Evolutionary conservation across 2,329 filamentous ascomycete genomes (phyloP).

Genomic region (Monilinia vaccinii-corymbosi): DNA sequence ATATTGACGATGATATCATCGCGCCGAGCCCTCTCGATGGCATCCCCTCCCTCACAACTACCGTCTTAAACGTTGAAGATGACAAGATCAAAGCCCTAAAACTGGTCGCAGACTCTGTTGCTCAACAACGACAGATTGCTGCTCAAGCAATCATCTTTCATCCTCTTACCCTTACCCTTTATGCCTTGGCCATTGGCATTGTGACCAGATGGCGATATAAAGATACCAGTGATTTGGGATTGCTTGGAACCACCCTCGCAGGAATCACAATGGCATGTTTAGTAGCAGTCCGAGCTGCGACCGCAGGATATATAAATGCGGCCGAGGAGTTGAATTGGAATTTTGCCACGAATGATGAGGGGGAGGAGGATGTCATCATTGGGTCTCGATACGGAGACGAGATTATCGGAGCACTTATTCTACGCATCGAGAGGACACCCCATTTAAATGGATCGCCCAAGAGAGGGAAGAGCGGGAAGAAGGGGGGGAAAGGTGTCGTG

Average conservation of each 20-base stretch:
- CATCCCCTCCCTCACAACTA: slow-evolving; percentile 56
- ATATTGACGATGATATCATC: slow-evolving; percentile 26
- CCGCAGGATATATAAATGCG: slow-evolving; percentile 43
- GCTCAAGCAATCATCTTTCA: slow-evolving; percentile 33
- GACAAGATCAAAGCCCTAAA: slow-evolving; percentile 61
- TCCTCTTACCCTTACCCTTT: slow-evolving; percentile 42
- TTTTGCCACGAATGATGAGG: slow-evolving; percentile 23
- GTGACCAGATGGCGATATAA: slow-evolving; percentile 36
- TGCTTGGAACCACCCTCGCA: slow-evolving; percentile 48
- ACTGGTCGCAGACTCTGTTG: slow-evolving; percentile 71
- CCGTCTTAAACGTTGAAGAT: slow-evolving; percentile 41
- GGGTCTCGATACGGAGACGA: slow-evolving; percentile 59
- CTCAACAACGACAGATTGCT: slow-evolving; percentile 63
- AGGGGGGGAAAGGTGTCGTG: slow-evolving; percentile 60
- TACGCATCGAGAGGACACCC: slow-evolving; percentile 48
- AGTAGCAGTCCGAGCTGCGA: slow-evolving; percentile 49
- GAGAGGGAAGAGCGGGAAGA: slow-evolving; percentile 27
- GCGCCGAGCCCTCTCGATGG: slow-evolving; percentile 34
- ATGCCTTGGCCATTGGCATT: slow-evolving; percentile 36
- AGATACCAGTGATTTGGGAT: slow-evolving; percentile 40
- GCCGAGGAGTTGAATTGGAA: slow-evolving; percentile 25
- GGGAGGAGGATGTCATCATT: slow-evolving; percentile 47
- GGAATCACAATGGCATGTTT: slow-evolving; percentile 57
- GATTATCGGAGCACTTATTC: slow-evolving; percentile 61
- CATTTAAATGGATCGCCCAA: slow-evolving; percentile 18